Percentiles rank a stretch among this genome's conserved stretches.
Conservation (phyloP, 768 basidiomycete genomes). For the Xanthoconium stramineum region DNA sequence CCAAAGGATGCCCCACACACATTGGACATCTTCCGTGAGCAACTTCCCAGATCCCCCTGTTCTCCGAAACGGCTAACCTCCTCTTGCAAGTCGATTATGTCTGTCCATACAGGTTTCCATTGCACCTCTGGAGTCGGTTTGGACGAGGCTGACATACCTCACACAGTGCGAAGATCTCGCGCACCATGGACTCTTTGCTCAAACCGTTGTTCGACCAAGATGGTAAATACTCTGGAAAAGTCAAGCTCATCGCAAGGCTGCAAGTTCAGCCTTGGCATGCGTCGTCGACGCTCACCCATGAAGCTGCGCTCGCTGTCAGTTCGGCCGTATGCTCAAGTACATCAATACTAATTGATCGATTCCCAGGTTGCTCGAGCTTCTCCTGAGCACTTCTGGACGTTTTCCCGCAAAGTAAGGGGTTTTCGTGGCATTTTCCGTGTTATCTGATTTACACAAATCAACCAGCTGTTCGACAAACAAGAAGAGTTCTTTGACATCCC, state of each 20-base stretch:
- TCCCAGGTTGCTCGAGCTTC: constrained; percentile 63
- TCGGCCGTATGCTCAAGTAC: background rate
- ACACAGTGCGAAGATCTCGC: constrained; percentile 56
- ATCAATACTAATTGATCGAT: background rate
- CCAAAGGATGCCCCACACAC: constrained; percentile 62
- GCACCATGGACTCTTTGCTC: constrained; percentile 56
- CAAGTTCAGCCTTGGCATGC: constrained; percentile 83
- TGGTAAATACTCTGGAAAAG: constrained; percentile 66
- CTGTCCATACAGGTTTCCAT: constrained; percentile 69
- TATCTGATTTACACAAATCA: background rate
- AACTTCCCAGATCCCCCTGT: background rate
- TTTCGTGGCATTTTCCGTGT: background rate
- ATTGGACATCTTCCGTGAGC: constrained; percentile 73
- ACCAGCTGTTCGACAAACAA: constrained; percentile 73
- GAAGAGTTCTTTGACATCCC: constrained; percentile 80
- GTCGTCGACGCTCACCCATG: constrained; percentile 72
- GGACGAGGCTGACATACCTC: background rate
- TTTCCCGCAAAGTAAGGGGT: constrained; percentile 56
- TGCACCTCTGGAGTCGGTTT: background rate
- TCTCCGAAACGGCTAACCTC: background rate
- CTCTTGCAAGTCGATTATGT: constrained; percentile 71
- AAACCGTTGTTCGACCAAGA: constrained; percentile 55
- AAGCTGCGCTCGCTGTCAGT: constrained; percentile 76
- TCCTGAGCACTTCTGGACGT: constrained; percentile 79
- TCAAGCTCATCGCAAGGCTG: constrained; percentile 67